Conservation (phyloP, 768 basidiomycete genomes). For the Trametes gibbosa region DNA sequence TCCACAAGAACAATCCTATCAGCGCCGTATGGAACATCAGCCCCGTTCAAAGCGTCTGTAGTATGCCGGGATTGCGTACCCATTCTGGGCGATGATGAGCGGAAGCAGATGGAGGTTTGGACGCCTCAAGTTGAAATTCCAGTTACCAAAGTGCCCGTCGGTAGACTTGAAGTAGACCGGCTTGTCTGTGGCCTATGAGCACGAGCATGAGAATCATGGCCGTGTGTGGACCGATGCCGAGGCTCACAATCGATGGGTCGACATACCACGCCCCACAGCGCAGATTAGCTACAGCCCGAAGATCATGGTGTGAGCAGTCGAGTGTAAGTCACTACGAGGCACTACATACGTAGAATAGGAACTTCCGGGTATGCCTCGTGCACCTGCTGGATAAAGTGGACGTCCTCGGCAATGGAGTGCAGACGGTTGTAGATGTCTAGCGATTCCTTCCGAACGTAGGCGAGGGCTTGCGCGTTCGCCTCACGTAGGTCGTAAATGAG, state of each 20-base stretch:
- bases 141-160: conserved; percentile 82
- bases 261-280: conserved; percentile 96
- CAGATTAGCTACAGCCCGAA: conserved; percentile 64
- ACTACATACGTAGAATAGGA: conserved; percentile 51
- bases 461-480: conserved; percentile 32
- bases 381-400: conserved; percentile 61
- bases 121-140: conserved; percentile 81
- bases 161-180: conserved; percentile 91
- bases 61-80: conserved; percentile 40
- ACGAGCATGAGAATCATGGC: neutral
- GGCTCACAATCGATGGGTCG: conserved; percentile 60
- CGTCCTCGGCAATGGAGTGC: conserved; percentile 81
- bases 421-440: conserved; percentile 83
- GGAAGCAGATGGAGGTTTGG: conserved; percentile 80
- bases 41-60: too few relatives aligned
- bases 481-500: conserved; percentile 1
- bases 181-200: conserved; percentile 26
- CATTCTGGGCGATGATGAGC: conserved; percentile 48
- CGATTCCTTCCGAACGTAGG: conserved; percentile 62
- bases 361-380: conserved; percentile 45
- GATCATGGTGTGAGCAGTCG: neutral
- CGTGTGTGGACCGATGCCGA: neutral
- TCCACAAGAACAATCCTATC: conserved; percentile 86
- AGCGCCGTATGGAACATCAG: too few relatives aligned
- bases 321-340: conserved; percentile 23